These are phyloP conservation scores for Candida mattraensis DNA, from an alignment of 805 yeast species.

Conservation along the genomic window DNA sequence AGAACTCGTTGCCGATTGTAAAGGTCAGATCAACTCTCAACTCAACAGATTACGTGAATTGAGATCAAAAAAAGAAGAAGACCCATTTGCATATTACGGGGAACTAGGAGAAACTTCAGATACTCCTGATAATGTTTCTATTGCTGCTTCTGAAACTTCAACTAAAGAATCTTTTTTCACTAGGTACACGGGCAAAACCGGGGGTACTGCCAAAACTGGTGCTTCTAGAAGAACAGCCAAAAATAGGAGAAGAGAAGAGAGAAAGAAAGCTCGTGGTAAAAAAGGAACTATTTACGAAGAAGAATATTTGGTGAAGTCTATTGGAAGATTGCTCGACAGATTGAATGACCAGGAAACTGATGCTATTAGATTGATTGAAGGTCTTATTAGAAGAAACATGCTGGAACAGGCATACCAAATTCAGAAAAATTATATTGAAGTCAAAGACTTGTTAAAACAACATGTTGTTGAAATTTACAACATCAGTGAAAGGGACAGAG, in stretches of 20 bases:
- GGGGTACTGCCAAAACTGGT: constrained; percentile 95
- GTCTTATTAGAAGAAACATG: constrained; percentile 68
- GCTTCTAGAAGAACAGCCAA: constrained; percentile 91
- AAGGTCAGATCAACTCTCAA: constrained; percentile 81
- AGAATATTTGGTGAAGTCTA: constrained; percentile 85
- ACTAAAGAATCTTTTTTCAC: constrained; percentile 93
- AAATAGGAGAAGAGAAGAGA: constrained; percentile 90
- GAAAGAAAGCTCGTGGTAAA: constrained; percentile 95
- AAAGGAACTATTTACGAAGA: constrained; percentile 98
- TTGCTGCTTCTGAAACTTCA: constrained; percentile 92
- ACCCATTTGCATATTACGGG: constrained; percentile 86
- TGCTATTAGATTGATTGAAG: constrained; percentile 71
- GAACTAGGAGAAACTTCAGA: constrained; percentile 59
- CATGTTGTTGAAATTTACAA: constrained; percentile 73
- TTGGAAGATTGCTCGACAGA: constrained; percentile 85
- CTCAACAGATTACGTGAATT: constrained; percentile 79
- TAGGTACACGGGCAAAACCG: constrained; percentile 92
- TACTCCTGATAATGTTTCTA: constrained; percentile 88
- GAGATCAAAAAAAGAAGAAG: constrained; percentile 76
- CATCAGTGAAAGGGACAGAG: constrained; percentile 82
- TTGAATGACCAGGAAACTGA: constrained; percentile 73
- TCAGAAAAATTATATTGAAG: constrained; percentile 63
- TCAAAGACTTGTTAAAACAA: constrained; percentile 55
- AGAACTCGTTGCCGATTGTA: constrained; percentile 92
- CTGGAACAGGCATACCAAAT: constrained; percentile 80